These are phyloP conservation scores for Asterella californica DNA, from an alignment of 225 moss, liverwort and hornwort species.

Conservation along the genomic window DNA sequence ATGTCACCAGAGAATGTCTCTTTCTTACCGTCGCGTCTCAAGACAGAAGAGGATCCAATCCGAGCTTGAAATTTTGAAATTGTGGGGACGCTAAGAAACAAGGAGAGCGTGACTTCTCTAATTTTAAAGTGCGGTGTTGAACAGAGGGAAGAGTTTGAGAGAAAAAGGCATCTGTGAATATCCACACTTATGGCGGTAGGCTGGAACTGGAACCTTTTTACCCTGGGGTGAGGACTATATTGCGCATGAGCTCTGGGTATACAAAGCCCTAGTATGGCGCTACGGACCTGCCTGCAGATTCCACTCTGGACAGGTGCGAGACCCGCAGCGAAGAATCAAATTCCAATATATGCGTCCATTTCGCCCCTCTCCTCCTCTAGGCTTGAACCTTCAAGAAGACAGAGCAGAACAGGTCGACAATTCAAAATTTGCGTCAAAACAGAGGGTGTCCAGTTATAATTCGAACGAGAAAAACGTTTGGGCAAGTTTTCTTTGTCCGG, in stretches of 20 bases:
- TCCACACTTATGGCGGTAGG: too few species aligned
- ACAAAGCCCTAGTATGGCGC: background rate
- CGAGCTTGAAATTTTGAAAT: too few species aligned
- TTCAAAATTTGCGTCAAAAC: background rate
- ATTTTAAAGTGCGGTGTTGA: too few species aligned
- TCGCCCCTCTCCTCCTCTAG: background rate
- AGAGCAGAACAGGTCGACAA: background rate
- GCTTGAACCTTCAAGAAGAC: background rate
- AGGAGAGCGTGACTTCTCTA: too few species aligned
- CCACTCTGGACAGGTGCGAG: constrained; percentile 2
- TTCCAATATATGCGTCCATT: background rate
- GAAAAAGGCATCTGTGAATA: too few species aligned
- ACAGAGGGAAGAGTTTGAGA: too few species aligned
- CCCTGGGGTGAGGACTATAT: background rate
- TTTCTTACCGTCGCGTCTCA: too few species aligned
- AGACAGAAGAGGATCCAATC: too few species aligned
- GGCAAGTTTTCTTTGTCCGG: background rate
- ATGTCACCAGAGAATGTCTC: too few species aligned
- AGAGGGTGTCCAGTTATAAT: background rate
- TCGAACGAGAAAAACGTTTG: background rate
- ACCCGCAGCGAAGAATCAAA: background rate
- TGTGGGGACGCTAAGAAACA: too few species aligned
- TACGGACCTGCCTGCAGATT: background rate
- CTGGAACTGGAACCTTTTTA: background rate
- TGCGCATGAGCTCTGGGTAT: background rate